Evolutionary conservation across 345 rosid species (phyloP), one percentile per base, ranked within the genome.

Genomic region (Gossypium anomalum): DNA sequence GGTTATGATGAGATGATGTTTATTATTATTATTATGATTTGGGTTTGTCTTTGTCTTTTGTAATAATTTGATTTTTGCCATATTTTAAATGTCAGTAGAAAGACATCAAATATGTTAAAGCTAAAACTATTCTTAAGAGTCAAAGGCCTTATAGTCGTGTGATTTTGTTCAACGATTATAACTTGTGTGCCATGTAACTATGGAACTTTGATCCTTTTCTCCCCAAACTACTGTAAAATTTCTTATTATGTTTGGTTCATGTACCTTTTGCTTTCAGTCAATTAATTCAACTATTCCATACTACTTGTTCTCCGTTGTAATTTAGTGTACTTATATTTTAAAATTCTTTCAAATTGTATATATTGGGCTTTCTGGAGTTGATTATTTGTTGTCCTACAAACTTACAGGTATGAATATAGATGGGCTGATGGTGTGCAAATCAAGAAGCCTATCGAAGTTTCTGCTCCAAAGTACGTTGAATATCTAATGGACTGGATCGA

Each of bases 371-470:
- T 67, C 48, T 63, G 17, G 15, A 73, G 70, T 60, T 80, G 29
- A 25, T 79, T 68, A 72, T 55, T 71, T 63, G 53, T 71, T 49
- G 68, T 59, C 66, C 12, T 27, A 65, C 66, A 69, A 73, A 65
- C 16, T 41, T 78, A 58, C 89, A 94, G 98, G 85, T 95, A 95
- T 10, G 99, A 95, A 64, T 95, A 95, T 78, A 86, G 99, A 86
- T 95, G 99, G 99, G 99, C 99, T 29, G 99, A 95, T 87, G 99
- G 98, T 57, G 97, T 95, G 23, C 96, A 90, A 82, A 93, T 95
- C 81, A 95, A 95, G 89, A 95, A 91, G 80, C 99, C 99, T 4
- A 95, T 95, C 11, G 99, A 95, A 79, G 99, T 95, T 63, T 95
- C 99, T 69, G 98, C 99, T 79, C 99, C 98, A 72, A 95, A 93